These are phyloP conservation scores for Beauveria bassiana DNA, from an alignment of 2,329 filamentous ascomycete species.

Conservation along the genomic window DNA sequence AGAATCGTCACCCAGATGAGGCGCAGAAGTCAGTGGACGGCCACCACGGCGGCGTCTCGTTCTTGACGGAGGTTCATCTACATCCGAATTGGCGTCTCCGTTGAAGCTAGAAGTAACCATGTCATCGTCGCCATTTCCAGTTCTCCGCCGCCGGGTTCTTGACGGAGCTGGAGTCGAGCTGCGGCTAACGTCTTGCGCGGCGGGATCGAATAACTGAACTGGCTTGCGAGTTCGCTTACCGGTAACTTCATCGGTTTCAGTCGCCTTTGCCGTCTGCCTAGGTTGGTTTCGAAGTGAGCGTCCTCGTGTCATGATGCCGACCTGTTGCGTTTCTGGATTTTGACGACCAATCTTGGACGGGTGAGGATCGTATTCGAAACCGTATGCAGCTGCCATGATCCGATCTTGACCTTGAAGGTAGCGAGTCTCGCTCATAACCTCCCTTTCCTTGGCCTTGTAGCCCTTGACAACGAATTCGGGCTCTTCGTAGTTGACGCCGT, in stretches of 20 bases:
- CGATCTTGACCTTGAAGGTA: constrained; percentile 47
- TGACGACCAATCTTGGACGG: constrained; percentile 51
- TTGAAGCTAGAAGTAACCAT: constrained; percentile 26
- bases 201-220: constrained; percentile 42
- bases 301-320: constrained; percentile 42
- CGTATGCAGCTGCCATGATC: constrained; percentile 51
- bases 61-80: constrained; percentile 18
- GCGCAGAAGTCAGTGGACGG: constrained; percentile 12
- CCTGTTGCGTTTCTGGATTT: constrained; percentile 46
- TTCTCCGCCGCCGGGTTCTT: constrained; percentile 25
- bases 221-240: constrained; percentile 49
- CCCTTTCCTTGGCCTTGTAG: constrained; percentile 38
- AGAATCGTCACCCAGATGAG: constrained; percentile 20
- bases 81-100: constrained; percentile 25
- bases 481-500: constrained; percentile 36
- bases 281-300: constrained; percentile 50
- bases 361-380: constrained; percentile 53
- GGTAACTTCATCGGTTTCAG: constrained; percentile 42
- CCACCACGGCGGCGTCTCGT: constrained; percentile 9
- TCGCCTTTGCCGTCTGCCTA: constrained; percentile 50
- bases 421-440: constrained; percentile 35
- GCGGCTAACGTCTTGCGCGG: constrained; percentile 42
- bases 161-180: constrained; percentile 40
- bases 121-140: constrained; percentile 23
- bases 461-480: constrained; percentile 49